phyloP scores from a whole-genome alignment of 768 basidiomycete species.

The Auriscalpium orientale region DNA sequence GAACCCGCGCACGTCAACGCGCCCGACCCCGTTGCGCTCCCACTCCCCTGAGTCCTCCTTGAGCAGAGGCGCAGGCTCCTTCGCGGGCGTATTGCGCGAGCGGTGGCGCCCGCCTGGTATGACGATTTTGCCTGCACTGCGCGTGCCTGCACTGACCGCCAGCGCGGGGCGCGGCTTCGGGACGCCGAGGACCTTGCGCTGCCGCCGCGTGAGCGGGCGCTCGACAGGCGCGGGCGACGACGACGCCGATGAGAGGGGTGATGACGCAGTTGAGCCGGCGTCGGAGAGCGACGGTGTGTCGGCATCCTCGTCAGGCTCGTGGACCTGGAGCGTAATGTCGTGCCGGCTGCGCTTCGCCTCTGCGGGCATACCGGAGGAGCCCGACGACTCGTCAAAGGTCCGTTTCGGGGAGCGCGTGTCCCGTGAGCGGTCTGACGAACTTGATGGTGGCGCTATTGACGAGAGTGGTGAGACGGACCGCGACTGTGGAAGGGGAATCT shows the following conservation, averaged over 20 bases:
- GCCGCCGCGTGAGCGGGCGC: constrained; percentile 46
- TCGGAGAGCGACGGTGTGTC: constrained; percentile 39
- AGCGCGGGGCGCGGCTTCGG: constrained; percentile 43
- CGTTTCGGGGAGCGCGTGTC: constrained; percentile 48
- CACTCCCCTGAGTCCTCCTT: constrained; percentile 42
- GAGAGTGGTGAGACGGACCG: constrained; percentile 27
- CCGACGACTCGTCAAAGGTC: constrained; percentile 50
- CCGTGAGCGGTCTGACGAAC: constrained; percentile 20
- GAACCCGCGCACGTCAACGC: constrained; percentile 72
- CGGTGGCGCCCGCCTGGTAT: constrained; percentile 55
- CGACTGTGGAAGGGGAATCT: constrained; percentile 29
- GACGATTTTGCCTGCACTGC: constrained; percentile 46
- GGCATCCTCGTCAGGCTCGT: constrained; percentile 10
- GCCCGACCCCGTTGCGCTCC: constrained; percentile 61
- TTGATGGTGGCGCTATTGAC: constrained; percentile 21
- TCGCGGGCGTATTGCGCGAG: constrained; percentile 22
- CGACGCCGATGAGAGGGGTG: constrained; percentile 25
- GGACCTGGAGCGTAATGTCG: not conserved
- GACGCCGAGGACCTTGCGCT: constrained; percentile 62
- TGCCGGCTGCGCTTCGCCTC: constrained; percentile 25
- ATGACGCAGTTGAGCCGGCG: constrained; percentile 20
- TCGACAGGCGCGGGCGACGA: constrained; percentile 18
- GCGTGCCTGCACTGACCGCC: constrained; percentile 8
- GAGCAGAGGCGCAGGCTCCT: constrained; percentile 12
- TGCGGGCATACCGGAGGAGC: constrained; percentile 27